Conservation (phyloP, 768 basidiomycete genomes). For the button mushroom (Agaricus bisporus) region DNA sequence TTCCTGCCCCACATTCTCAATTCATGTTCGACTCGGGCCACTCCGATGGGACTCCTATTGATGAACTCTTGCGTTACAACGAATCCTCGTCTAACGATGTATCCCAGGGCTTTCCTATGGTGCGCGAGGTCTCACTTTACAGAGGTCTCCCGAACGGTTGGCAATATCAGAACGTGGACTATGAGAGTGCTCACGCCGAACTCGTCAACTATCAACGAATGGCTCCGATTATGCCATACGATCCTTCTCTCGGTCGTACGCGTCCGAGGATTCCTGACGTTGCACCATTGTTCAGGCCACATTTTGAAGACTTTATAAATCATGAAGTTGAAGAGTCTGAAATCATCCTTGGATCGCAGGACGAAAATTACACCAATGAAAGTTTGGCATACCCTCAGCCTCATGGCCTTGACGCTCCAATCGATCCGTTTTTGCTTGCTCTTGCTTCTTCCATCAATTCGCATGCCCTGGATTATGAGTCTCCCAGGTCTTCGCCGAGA, state of each 20-base stretch:
- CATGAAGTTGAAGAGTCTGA: constrained; percentile 10
- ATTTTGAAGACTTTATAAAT: constrained; percentile 15
- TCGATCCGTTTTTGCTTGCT: constrained; percentile 7
- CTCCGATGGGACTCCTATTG: background rate
- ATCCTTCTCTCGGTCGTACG: constrained; percentile 13
- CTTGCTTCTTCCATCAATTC: constrained; percentile 2
- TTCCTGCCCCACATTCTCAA: constrained; percentile 7
- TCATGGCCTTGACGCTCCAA: background rate
- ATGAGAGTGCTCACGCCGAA: constrained; percentile 29
- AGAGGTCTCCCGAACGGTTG: constrained; percentile 42
- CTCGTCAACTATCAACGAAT: constrained; percentile 22
- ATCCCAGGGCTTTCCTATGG: constrained; percentile 27
- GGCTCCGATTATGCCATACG: constrained; percentile 12
- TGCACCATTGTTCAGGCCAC: constrained; percentile 27
- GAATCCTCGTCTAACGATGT: constrained; percentile 7
- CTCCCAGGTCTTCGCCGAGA: background rate
- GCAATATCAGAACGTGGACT: constrained; percentile 34
- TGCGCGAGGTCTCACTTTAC: constrained; percentile 41
- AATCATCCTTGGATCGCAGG: background rate
- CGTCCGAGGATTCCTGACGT: constrained; percentile 36
- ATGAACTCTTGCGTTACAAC: constrained; percentile 1
- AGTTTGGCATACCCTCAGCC: background rate
- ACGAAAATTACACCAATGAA: background rate
- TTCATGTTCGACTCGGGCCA: background rate
- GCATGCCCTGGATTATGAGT: background rate